A percentile compares a stretch with the other conserved stretches of the same genome.
Evolutionary conservation across 1,284 basidiomycete species (phyloP).

Genomic region (Xanthoconium separans): DNA sequence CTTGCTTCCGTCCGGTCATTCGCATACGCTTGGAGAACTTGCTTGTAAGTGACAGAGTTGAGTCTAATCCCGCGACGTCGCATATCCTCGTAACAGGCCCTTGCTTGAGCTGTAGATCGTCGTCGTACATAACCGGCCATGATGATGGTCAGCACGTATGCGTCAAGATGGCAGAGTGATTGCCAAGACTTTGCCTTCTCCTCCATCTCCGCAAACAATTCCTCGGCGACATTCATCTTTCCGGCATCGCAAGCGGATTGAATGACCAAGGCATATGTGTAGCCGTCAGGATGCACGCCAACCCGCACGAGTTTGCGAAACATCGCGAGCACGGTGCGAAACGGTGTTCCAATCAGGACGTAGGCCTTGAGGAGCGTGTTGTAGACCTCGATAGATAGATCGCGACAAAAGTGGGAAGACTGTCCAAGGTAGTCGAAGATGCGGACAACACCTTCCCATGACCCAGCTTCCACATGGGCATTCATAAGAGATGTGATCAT

Average conservation of each 20-base stretch:
- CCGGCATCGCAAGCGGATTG: constrained; percentile 83
- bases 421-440: constrained; percentile 68
- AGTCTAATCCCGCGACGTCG: constrained; percentile 64
- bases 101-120: constrained; percentile 59
- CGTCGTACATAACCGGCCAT: constrained; percentile 75
- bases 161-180: constrained; percentile 46
- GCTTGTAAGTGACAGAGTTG: constrained; percentile 67
- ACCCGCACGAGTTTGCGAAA: constrained; percentile 59
- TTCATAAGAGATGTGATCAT: constrained; percentile 80
- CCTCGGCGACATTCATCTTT: constrained; percentile 63
- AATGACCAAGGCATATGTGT: constrained; percentile 77
- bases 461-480: constrained; percentile 79
- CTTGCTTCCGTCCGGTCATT: constrained; percentile 48
- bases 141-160: constrained; percentile 80
- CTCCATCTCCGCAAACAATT: constrained; percentile 73
- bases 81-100: constrained; percentile 78
- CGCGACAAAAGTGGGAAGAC: constrained; percentile 36
- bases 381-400: constrained; percentile 57
- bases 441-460: constrained; percentile 74
- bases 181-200: constrained; percentile 35
- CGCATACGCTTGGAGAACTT: constrained; percentile 67
- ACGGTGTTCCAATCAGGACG: constrained; percentile 78
- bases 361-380: constrained; percentile 88
- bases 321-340: constrained; percentile 60
- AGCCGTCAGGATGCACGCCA: constrained; percentile 56